Base-by-base conservation (phyloP, 345 rosid genomes). In the Theobroma cacao region DNA sequence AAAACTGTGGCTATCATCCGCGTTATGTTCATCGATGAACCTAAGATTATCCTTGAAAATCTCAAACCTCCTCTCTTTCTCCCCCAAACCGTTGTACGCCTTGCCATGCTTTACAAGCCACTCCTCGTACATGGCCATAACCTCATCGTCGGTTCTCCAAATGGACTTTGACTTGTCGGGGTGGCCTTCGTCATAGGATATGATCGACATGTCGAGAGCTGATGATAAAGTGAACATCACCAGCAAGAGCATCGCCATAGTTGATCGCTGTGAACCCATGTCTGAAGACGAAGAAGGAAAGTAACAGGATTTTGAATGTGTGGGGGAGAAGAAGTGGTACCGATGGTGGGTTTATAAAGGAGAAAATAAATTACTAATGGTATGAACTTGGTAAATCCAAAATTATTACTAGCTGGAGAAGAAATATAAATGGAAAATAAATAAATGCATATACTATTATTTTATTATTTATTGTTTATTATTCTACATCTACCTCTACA, bases 21-120 rank as follows among this genome's bases (percentile, higher is more conserved):
- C 77, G 88, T 94, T 96, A 75, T 91, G 97, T 48, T 89, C 90
- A 36, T 96, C 97, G 68, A 96, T 89, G 79, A 88, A 94, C 76
- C 89, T 82, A 58, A 96, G 91, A 74, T 96, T 96, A 30, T 92
- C 99, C 80, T 89, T 92, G 61, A 96, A 96, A 68, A 94, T 85
- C 87, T 85, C 80, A 78, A 94, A 92, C 69, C 98, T 88, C 80
- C 66, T 80, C 48, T 91, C 96, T 80, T 90, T 95, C 85, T 87
- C 97, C 10, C 86, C 90, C 72, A 93, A 77, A 50, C 80, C 90
- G 85, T 85, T 91, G 86, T 89, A 86, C 26, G 67, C 75, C 81
- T 91, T 96, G 24, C 93, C 92, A 65, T 94, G 92, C 85, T 88
- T 80, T 6, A 75, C 88, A 60, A 90, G 83, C 98, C 99, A 94